These are phyloP conservation scores for Aspergillus cristatus DNA, from an alignment of 495 filamentous ascomycete genomes.

Conservation along the genomic window DNA sequence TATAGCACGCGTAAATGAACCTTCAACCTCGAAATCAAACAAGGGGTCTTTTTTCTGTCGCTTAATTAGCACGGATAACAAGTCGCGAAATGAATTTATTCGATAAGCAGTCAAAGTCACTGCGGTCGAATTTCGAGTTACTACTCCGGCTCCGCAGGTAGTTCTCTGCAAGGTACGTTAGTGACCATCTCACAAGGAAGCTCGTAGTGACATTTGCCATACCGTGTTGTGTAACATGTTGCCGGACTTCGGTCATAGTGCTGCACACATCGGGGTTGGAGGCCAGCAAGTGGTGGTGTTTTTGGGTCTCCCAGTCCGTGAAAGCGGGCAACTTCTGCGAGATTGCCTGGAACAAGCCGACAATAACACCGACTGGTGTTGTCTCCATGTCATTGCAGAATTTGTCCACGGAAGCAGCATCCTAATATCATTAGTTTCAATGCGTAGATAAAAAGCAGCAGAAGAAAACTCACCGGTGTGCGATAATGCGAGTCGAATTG, in stretches of 20 bases:
- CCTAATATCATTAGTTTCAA: slow-evolving; percentile 24
- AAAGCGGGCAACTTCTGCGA: slow-evolving; percentile 87
- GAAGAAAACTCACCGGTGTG: slow-evolving; percentile 44
- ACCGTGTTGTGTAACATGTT: slow-evolving; percentile 86
- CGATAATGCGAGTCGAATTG: slow-evolving; percentile 95
- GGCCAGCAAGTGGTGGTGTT: slow-evolving; percentile 77
- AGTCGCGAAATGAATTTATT: slow-evolving; percentile 93
- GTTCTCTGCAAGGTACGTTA: slow-evolving; percentile 38
- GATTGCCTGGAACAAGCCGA: slow-evolving; percentile 89
- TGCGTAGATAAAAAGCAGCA: background rate
- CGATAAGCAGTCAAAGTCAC: slow-evolving; percentile 85
- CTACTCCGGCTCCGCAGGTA: slow-evolving; percentile 49
- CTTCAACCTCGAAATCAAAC: slow-evolving; percentile 16
- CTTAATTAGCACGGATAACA: slow-evolving; percentile 83
- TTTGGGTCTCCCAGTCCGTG: slow-evolving; percentile 80
- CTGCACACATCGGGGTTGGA: slow-evolving; percentile 86
- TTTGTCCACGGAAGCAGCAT: slow-evolving; percentile 71
- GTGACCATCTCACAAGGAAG: too few species aligned
- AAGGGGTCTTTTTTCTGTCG: slow-evolving; percentile 36
- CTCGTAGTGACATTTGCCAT: slow-evolving; percentile 24
- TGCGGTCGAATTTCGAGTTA: slow-evolving; percentile 68
- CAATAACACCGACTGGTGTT: slow-evolving; percentile 86
- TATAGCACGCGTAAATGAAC: slow-evolving; percentile 1
- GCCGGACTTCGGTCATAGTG: slow-evolving; percentile 85
- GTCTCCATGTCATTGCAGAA: slow-evolving; percentile 94